Evolutionary conservation across 257 asterid genomes (phyloP), one percentile per base, ranked within the genome.

Genomic region (Salvia miltiorrhiza): DNA sequence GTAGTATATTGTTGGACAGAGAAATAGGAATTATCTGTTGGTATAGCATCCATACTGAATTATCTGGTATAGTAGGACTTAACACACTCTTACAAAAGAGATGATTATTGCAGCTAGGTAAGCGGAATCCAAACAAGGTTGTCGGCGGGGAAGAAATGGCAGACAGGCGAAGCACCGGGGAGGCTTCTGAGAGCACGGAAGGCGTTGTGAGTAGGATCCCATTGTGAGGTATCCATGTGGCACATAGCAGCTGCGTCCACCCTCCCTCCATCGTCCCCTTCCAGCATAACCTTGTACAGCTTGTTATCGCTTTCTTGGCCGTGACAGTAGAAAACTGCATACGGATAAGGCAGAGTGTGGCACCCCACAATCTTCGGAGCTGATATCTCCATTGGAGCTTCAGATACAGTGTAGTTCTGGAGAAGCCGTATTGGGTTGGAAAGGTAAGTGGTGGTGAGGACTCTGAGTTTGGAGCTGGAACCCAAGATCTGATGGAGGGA

Each of bases 331-430:
- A 81, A 85, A 4, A 93, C 95, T 5, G 90, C 87, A 64, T 93
- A 90, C 2, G 98, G 97, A 65, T 93, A 93, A 70, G 98, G 92
- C 80, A 93, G 63, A 16, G 69, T 37, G 72, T 93, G 98, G 74
- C 98, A 93, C 0, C 79, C 89, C 3, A 93, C 70, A 9, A 88
- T 75, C 55, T 21, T 83, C 0, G 70, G 50, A 11, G 82, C 81
- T 17, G 37, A 33, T 24, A 87, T 72, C 10, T 71, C 86, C 32
- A 9, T 1, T 1, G 86, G 87, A 48, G 47, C 19, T 33, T 75
- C 83, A 6, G 26, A 3, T n/a, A 93, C 63, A 0, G 93, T 84
- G 76, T 90, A 93, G 74, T 79, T 90, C 75, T 90, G 96, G 50
- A 90, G 41, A 32, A 61, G 17, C 57, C 77, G 24, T 7, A 77